Percentiles rank a stretch among this genome's conserved stretches.
Conservation (phyloP, 2,329 filamentous ascomycete genomes). For the Acrocalymma vagum region DNA sequence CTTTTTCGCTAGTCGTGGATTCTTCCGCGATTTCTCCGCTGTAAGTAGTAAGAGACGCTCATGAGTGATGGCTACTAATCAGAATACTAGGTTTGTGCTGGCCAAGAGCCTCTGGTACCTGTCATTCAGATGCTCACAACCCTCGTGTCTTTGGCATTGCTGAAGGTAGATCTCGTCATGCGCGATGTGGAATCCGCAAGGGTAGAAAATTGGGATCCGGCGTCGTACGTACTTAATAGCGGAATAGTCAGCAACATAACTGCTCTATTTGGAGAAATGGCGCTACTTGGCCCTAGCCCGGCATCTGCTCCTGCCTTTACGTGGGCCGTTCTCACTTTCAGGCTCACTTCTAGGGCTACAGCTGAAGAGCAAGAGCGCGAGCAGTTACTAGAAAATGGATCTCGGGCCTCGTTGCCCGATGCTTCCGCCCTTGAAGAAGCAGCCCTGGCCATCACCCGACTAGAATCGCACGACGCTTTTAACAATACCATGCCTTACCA, state of each 20-base stretch:
- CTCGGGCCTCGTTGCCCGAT: constrained; percentile 17
- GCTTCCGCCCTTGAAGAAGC: constrained; percentile 38
- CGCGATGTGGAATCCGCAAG: constrained; percentile 50
- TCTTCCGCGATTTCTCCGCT: constrained; percentile 71
- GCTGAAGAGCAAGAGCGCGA: constrained; percentile 39
- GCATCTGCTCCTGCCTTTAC: constrained; percentile 79
- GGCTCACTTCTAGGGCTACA: constrained; percentile 27
- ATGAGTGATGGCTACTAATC: not conserved
- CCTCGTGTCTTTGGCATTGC: constrained; percentile 74
- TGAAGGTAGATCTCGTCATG: constrained; percentile 72
- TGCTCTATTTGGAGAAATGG: constrained; percentile 70
- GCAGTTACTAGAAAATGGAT: constrained; percentile 28
- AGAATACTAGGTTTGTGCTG: constrained; percentile 17
- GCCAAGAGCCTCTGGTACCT: constrained; percentile 59
- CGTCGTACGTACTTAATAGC: constrained; percentile 73
- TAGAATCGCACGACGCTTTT: constrained; percentile 35
- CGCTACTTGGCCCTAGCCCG: constrained; percentile 61
- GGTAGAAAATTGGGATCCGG: constrained; percentile 42
- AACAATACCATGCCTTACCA: constrained; percentile 33
- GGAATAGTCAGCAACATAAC: constrained; percentile 78
- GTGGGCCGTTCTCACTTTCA: constrained; percentile 74
- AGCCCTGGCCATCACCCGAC: constrained; percentile 26
- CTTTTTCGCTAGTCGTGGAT: constrained; percentile 50
- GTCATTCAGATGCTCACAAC: constrained; percentile 75
- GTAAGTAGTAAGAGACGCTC: constrained; percentile 50